Base-by-base conservation (phyloP, 2,329 filamentous ascomycete genomes). In the Harringtonia aguacate region DNA sequence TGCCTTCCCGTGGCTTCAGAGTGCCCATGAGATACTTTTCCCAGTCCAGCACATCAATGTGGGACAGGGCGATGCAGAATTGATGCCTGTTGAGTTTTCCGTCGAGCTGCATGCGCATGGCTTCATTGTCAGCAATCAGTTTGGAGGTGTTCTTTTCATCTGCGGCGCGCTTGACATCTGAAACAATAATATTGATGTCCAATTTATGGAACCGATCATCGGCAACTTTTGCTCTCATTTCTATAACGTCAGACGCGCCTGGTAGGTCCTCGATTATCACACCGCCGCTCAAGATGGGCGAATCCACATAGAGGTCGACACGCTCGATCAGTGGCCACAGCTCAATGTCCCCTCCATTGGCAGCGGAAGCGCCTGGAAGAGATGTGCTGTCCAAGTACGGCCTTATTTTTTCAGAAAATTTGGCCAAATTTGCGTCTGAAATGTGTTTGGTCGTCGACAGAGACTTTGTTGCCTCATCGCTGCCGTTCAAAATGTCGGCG, bases 251-350 rank as follows among this genome's bases (percentile, higher is more conserved):
- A 1, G 68, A 66, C 0, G 72, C 61, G 8, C 73, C 73, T 0
- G 73, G 73, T 0, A 77, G 59, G 47, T 77, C 72, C 1, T 75
- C 72, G 4, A 77, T 58, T 0, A 68, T 64, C 2, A 72, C 62
- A 0, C 72, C 72, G 4, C 67, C 65, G 1, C 61, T 63, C 1
- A 77, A 54, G 1, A 72, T 63, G 1, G 63, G 52, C 0, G 68
- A 60, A 41, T 66, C 70, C 13, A 63, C 59, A 40, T 64, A 73
- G 3, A 76, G 59, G 2, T 56, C 52, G 4, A 66, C 63, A 1
- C 54, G 38, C 0, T 58, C 47, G 1, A 68, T 56, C 2, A 67
- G 47, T 0, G 64, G 64, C 64, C 64, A 68, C 13, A 35, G 36
- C 14, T 36, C 29, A 3, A 12, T 17, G 3, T 17, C 20, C 8